Conservation (phyloP, 495 filamentous ascomycete genomes). For the Aspergillus funiculosus region DNA sequence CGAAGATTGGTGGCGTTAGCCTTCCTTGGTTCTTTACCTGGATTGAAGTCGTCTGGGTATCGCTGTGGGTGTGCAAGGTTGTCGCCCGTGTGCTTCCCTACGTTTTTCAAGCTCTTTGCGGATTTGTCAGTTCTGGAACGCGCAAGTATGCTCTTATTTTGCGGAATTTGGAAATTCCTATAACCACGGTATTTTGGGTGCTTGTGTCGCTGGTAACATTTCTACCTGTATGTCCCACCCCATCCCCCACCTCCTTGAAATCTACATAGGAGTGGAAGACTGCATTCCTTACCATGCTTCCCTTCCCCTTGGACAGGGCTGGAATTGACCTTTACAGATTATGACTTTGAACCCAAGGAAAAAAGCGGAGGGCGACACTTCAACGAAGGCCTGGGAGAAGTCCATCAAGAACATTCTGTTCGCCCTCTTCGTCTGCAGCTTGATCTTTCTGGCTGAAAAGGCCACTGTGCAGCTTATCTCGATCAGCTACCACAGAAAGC, state of each 20-base stretch:
- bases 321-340: constrained; percentile 36
- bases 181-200: constrained; percentile 85
- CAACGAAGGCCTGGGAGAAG: constrained; percentile 46
- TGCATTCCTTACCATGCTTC: too few relatives aligned
- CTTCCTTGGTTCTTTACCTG: constrained; percentile 80
- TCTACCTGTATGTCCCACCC: constrained; percentile 44
- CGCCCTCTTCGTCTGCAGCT: constrained; percentile 66
- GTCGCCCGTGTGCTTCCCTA: constrained; percentile 70
- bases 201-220: constrained; percentile 77
- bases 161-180: constrained; percentile 69
- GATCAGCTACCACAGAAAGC: constrained; percentile 89
- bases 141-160: constrained; percentile 87
- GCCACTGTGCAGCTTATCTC: constrained; percentile 85
- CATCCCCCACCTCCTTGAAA: too few relatives aligned
- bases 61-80: constrained; percentile 82
- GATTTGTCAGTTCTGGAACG: constrained; percentile 85
- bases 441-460: constrained; percentile 78
- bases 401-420: constrained; percentile 69
- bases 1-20: constrained; percentile 57
- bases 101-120: constrained; percentile 80
- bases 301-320: too few relatives aligned
- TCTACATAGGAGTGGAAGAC: too few relatives aligned
- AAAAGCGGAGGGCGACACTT: constrained; percentile 26
- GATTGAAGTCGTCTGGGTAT: constrained; percentile 87
- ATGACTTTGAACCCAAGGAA: constrained; percentile 47